Evolutionary conservation across 345 rosid genomes (phyloP).

Genomic region (Salix brachista): DNA sequence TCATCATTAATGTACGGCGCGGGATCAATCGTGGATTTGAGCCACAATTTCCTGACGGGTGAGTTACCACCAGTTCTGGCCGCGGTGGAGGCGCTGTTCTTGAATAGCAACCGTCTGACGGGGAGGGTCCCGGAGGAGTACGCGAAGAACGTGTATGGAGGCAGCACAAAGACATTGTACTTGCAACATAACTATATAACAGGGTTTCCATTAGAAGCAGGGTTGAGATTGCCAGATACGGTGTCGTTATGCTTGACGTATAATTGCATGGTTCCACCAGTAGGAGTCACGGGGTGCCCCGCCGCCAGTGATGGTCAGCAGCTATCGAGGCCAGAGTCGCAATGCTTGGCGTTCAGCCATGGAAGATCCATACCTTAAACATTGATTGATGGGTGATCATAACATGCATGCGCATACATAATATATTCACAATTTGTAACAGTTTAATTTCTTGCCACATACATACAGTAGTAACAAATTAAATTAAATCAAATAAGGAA

Average conservation of each 20-base stretch:
- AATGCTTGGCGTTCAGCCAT: slow-evolving; percentile 50
- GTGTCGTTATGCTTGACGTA: slow-evolving; percentile 69
- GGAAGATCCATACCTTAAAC: slow-evolving; percentile 26
- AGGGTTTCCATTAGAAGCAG: slow-evolving; percentile 45
- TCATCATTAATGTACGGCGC: slow-evolving; percentile 27
- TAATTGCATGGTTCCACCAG: slow-evolving; percentile 67
- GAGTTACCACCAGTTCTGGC: slow-evolving; percentile 43
- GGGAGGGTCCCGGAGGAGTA: slow-evolving; percentile 65
- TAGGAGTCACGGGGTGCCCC: slow-evolving; percentile 55
- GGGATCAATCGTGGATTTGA: slow-evolving; percentile 66
- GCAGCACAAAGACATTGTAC: slow-evolving; percentile 54
- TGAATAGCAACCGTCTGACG: slow-evolving; percentile 62
- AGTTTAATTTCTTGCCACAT: too few relatives aligned
- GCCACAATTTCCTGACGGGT: slow-evolving; percentile 68
- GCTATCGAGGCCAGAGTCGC: slow-evolving; percentile 53
- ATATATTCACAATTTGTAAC: too few relatives aligned
- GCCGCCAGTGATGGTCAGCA: slow-evolving; percentile 48
- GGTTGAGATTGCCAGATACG: slow-evolving; percentile 46
- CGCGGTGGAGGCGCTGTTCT: slow-evolving; percentile 59
- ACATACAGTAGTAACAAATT: background rate
- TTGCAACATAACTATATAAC: slow-evolving; percentile 73
- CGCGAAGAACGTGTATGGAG: slow-evolving; percentile 40
- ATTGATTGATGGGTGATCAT: background rate
- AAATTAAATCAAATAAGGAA: background rate
- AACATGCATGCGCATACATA: too few relatives aligned